These are phyloP conservation scores for Talaromyces trachyspermus DNA, from an alignment of 495 filamentous ascomycete species.

Conservation along the genomic window DNA sequence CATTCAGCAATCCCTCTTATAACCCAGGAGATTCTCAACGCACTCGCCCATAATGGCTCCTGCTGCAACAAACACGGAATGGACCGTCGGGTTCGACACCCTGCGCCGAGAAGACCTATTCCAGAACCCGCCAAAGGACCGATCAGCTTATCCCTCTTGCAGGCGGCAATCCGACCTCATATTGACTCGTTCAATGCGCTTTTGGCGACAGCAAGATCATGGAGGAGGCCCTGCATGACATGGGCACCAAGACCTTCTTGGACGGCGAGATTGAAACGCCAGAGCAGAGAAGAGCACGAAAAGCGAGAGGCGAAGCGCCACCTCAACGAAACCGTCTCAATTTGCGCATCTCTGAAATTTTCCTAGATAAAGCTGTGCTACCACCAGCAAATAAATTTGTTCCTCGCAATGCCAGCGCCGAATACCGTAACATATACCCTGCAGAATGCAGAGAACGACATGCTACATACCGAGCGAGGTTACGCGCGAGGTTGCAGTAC, in stretches of 20 bases:
- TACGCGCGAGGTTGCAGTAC: conserved; percentile 73
- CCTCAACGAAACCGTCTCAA: conserved; percentile 61
- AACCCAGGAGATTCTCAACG: conserved; percentile 1
- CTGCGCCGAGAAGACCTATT: conserved; percentile 80
- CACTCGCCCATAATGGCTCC: conserved; percentile 31
- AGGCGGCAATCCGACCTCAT: conserved; percentile 77
- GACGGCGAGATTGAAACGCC: conserved; percentile 57
- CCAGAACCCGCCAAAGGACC: conserved; percentile 75
- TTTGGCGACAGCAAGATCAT: conserved; percentile 61
- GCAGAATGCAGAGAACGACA: conserved; percentile 93
- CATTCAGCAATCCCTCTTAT: not conserved
- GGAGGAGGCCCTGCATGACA: conserved; percentile 72
- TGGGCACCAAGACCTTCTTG: conserved; percentile 79
- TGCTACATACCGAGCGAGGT: conserved; percentile 80
- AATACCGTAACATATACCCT: conserved; percentile 75
- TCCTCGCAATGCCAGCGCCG: conserved; percentile 26
- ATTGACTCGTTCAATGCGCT: conserved; percentile 95
- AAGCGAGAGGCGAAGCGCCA: conserved; percentile 37
- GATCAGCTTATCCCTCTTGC: conserved; percentile 80
- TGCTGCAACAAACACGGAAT: conserved; percentile 58
- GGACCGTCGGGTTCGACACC: conserved; percentile 77
- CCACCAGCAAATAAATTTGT: conserved; percentile 74
- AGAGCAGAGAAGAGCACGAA: conserved; percentile 32
- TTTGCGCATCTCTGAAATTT: conserved; percentile 67
- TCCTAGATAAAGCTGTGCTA: conserved; percentile 66